Evolutionary conservation across 768 basidiomycete genomes (phyloP).

Genomic region (Lactarius quietus): DNA sequence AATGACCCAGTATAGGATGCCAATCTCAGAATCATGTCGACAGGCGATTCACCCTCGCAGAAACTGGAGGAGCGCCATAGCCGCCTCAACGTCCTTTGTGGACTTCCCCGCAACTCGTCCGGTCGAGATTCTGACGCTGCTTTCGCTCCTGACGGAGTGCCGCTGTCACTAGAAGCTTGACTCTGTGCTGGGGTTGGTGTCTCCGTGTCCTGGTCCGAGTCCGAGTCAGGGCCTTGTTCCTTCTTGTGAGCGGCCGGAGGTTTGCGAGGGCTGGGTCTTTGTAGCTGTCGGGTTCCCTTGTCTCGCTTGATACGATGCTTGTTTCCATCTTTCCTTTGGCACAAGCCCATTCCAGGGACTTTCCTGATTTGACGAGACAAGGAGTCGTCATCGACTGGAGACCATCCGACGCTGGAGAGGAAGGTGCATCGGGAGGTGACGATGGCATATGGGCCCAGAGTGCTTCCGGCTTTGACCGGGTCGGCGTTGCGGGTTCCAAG

Average conservation of each 20-base stretch:
- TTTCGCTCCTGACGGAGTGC: background rate
- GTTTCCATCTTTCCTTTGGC: conserved; percentile 41
- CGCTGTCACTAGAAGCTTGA: background rate
- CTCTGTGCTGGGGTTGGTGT: conserved; percentile 7
- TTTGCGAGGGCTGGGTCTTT: background rate
- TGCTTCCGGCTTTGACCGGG: conserved; percentile 9
- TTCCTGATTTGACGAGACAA: conserved; percentile 42
- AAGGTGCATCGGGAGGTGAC: conserved; percentile 53
- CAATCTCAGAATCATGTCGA: conserved; percentile 18
- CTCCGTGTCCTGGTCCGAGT: background rate
- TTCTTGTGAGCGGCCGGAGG: background rate
- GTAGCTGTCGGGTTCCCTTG: conserved; percentile 27
- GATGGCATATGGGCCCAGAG: conserved; percentile 50
- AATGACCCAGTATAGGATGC: background rate
- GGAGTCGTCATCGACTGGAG: conserved; percentile 44
- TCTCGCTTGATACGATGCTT: conserved; percentile 22
- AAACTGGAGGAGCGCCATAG: conserved; percentile 37
- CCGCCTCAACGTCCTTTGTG: conserved; percentile 37
- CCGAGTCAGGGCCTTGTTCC: background rate
- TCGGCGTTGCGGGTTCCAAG: conserved; percentile 9
- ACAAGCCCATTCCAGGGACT: conserved; percentile 74
- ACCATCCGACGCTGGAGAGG: conserved; percentile 47
- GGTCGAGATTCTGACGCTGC: conserved; percentile 5
- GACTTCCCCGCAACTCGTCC: conserved; percentile 6
- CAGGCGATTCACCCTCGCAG: conserved; percentile 26